Evolutionary conservation across 2,329 filamentous ascomycete species (phyloP).

Genomic region (Cercospora zeina): DNA sequence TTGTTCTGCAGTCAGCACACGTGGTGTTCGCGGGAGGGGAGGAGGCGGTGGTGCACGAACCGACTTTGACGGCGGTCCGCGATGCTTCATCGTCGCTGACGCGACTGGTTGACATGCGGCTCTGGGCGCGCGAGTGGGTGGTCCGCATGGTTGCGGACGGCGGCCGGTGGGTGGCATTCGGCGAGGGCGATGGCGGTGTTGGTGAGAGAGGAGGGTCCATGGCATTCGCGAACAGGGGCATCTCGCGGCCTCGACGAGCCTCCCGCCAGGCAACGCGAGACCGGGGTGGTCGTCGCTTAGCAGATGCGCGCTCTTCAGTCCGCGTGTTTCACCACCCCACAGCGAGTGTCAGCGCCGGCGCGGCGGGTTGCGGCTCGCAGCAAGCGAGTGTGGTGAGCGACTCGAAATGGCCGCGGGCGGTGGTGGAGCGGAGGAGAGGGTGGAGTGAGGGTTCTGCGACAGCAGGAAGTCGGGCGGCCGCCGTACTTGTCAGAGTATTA

Average conservation of each 20-base stretch:
- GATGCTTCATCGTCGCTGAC: slow-evolving; percentile 28
- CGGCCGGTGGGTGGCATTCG: slow-evolving; percentile 3
- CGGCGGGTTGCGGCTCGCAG: neutral
- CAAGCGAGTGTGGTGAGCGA: slow-evolving; percentile 6
- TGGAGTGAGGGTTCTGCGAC: neutral
- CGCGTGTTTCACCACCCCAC: slow-evolving; percentile 12
- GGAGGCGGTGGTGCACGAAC: slow-evolving; percentile 19
- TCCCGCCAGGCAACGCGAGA: slow-evolving; percentile 6
- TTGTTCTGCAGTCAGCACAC: slow-evolving; percentile 21
- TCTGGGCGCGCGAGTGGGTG: slow-evolving; percentile 23
- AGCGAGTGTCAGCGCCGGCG: neutral
- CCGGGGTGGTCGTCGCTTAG: slow-evolving; percentile 14
- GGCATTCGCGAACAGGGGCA: slow-evolving; percentile 9
- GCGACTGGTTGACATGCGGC: slow-evolving; percentile 26
- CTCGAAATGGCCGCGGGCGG: neutral
- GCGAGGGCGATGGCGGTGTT: slow-evolving; percentile 5
- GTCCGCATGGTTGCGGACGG: slow-evolving; percentile 13
- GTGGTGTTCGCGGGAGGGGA: neutral
- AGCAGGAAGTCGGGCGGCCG: neutral
- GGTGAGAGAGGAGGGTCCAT: slow-evolving; percentile 14
- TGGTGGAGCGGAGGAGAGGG: neutral
- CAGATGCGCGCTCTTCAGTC: slow-evolving; percentile 3
- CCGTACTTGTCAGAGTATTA: neutral
- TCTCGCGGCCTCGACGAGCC: slow-evolving; percentile 11
- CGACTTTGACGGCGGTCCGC: slow-evolving; percentile 32